These are phyloP conservation scores for Zymoseptoria crescenta DNA, from an alignment of 2,329 filamentous ascomycete species.

Conservation along the genomic window DNA sequence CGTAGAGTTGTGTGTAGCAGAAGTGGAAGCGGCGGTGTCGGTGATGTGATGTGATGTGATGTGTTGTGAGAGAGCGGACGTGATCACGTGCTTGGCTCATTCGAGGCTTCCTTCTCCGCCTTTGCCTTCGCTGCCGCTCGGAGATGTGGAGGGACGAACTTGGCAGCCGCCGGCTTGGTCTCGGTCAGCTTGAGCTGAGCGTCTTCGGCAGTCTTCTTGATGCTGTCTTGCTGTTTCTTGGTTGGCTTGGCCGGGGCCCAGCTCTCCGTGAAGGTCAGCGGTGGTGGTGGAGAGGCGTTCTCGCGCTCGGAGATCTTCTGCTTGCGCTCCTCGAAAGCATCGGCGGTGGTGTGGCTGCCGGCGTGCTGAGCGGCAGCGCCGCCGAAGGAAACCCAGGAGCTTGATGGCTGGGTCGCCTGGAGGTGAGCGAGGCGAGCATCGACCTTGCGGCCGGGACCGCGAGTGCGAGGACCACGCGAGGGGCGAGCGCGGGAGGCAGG, in stretches of 20 bases:
- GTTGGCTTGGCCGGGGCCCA: neutral
- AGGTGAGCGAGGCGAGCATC: neutral
- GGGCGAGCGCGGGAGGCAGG: neutral
- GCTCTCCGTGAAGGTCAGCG: neutral
- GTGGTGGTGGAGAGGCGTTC: neutral
- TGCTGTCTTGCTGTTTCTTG: neutral
- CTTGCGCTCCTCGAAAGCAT: neutral
- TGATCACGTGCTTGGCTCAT: neutral
- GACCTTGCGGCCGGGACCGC: neutral
- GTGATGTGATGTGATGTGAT: neutral
- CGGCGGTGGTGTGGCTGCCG: neutral
- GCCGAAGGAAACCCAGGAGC: neutral
- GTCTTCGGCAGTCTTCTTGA: neutral
- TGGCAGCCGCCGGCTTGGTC: neutral
- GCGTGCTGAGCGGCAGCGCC: neutral
- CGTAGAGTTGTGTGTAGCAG: neutral
- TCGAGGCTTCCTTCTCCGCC: neutral
- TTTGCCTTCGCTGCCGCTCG: neutral
- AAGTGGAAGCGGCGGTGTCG: neutral
- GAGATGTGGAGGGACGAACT: conserved; percentile 4
- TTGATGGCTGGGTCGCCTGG: neutral
- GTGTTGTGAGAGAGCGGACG: neutral
- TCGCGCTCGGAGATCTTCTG: neutral
- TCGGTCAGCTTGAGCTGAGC: neutral
- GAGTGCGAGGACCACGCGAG: neutral